Conservation (phyloP, 148 eudicot species). For the Agrostemma githago region DNA sequence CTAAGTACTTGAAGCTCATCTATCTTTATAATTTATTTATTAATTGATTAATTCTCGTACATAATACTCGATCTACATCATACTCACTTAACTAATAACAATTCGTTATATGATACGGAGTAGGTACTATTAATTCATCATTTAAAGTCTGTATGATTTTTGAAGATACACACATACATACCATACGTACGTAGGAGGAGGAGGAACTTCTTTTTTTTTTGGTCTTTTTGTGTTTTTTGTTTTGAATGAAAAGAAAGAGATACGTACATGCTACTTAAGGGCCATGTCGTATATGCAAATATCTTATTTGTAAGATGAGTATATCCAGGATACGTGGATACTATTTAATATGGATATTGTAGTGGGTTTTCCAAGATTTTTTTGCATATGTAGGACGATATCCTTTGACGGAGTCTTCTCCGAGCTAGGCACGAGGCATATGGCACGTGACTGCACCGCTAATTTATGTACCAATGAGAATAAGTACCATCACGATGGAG, state of each 20-base stretch:
- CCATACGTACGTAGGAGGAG: too few relatives aligned
- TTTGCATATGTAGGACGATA: not conserved
- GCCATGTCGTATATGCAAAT: not conserved
- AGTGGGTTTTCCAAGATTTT: not conserved
- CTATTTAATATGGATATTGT: not conserved
- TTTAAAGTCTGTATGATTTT: too few relatives aligned
- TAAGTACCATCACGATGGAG: too few relatives aligned
- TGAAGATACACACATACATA: too few relatives aligned
- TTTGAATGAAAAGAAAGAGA: not conserved
- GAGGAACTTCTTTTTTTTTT: too few relatives aligned
- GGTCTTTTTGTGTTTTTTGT: too few relatives aligned
- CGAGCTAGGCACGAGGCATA: not conserved
- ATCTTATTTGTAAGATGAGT: too few relatives aligned
- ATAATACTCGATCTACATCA: not conserved
- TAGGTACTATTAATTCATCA: too few relatives aligned
- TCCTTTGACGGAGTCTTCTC: not conserved
- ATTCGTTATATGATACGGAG: too few relatives aligned
- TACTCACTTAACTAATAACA: not conserved
- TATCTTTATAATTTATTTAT: too few relatives aligned
- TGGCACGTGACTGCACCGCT: slow-evolving; percentile 10
- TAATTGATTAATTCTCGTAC: not conserved
- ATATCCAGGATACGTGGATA: slow-evolving; percentile 17
- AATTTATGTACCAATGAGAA: not conserved
- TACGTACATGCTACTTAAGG: not conserved
- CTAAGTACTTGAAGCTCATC: slow-evolving; percentile 8